Conservation (phyloP, 805 yeast genomes). For the Candida railenensis region DNA sequence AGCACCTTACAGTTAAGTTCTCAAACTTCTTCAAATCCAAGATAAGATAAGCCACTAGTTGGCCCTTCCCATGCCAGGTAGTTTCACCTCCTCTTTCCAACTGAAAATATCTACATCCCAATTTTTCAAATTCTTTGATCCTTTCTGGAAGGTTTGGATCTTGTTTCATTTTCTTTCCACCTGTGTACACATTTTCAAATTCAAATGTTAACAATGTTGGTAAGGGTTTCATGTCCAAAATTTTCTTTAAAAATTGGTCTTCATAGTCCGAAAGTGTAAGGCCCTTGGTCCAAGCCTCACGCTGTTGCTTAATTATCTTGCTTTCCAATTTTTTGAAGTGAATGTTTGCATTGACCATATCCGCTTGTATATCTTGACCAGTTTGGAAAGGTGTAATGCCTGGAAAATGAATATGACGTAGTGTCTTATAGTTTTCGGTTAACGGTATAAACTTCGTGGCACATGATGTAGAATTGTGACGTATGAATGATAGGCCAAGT, state of each 20-base stretch:
- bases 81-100: slow-evolving; percentile 92
- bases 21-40: slow-evolving; percentile 58
- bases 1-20: slow-evolving; percentile 60
- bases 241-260: slow-evolving; percentile 39
- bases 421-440: slow-evolving; percentile 29
- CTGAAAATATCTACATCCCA: slow-evolving; percentile 67
- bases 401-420: slow-evolving; percentile 42
- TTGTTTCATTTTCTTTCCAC: slow-evolving; percentile 79
- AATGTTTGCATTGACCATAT: slow-evolving; percentile 54
- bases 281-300: slow-evolving; percentile 38
- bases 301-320: slow-evolving; percentile 43
- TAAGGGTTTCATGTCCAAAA: slow-evolving; percentile 45
- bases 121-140: slow-evolving; percentile 22
- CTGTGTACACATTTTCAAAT: slow-evolving; percentile 83
- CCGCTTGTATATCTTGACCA: slow-evolving; percentile 58
- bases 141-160: slow-evolving; percentile 36
- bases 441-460: slow-evolving; percentile 29
- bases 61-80: slow-evolving; percentile 97
- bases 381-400: slow-evolving; percentile 39
- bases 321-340: slow-evolving; percentile 54
- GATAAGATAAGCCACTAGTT: slow-evolving; percentile 80
- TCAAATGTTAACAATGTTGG: slow-evolving; percentile 81
- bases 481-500: neutral
- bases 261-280: slow-evolving; percentile 47
- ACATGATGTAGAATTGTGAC: slow-evolving; percentile 9